Base-by-base conservation (phyloP, 805 yeast species). In the Candida silvicultrix region DNA sequence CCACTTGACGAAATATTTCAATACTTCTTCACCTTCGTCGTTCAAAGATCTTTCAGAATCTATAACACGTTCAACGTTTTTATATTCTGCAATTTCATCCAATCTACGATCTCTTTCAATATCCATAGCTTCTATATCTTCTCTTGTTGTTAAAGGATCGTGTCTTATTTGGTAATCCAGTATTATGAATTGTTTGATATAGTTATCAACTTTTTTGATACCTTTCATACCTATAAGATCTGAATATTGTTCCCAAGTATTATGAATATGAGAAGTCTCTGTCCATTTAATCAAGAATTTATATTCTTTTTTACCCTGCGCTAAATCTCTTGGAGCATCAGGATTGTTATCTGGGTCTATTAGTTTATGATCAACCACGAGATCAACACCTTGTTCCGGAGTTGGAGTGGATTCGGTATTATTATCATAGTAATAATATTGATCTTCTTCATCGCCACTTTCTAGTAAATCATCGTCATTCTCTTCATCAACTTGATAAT, bases 1-100 rank as follows among this genome's bases (percentile, higher is more conserved):
- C 99, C 99, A 94, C 65, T 94, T 94, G 49, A 90, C 92, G 49
- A 84, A 78, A 64, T 94, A 94, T 60, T 83, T 83, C 50, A 94
- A 71, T 45, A 77, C 81, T 20, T 83, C 79, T 28, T 74, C 75
- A 36, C 86, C 89, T 45, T 73, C 77, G 12, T 81, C 89, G 31
- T 71, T 70, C 9, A 61, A 48, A 14, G 73, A 75, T 62, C 99
- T 81, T 56, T 88, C 87, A 44, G 90, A 81, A 48, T 88, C 89
- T 31, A 92, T 89, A 41, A 92, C 85, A 54, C 99, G 78, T 64
- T 92, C 99, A 31, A 89, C 96, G 35, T 80, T 77, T 51, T 86
- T 86, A 68, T 73, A 90, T 62, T 90, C 97, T 38, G 79, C 83
- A 52, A 82, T 78, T 56, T 87, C 92, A 52, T 92, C 98, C 36